phyloP scores from a whole-genome alignment of 805 yeast species.

The Lipomyces japonicus region DNA sequence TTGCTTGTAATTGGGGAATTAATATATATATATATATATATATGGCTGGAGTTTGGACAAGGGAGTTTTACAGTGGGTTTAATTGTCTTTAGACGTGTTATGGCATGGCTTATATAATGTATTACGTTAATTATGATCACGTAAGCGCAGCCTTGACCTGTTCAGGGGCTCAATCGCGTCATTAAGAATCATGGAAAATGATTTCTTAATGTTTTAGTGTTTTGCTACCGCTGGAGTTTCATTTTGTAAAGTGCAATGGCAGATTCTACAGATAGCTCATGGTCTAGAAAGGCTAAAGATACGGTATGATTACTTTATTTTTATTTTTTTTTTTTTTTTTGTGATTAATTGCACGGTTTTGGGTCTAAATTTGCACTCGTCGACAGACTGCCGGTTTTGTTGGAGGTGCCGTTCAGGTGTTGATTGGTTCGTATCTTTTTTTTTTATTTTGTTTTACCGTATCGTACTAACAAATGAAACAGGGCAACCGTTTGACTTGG shows the following conservation, averaged over 20 bases:
- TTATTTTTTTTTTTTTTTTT: constrained; percentile 37
- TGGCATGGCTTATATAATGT: background rate
- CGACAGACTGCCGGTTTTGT: constrained; percentile 47
- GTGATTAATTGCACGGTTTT: background rate
- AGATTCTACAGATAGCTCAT: constrained; percentile 19
- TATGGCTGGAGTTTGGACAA: too few relatives aligned
- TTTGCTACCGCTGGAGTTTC: too few relatives aligned
- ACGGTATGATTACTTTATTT: constrained; percentile 33
- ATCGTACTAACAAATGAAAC: too few relatives aligned
- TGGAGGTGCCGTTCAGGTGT: constrained; percentile 54
- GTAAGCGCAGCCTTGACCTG: background rate
- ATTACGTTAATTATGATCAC: background rate
- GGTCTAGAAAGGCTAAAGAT: constrained; percentile 48
- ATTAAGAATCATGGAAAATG: too few relatives aligned
- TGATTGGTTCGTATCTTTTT: constrained; percentile 52
- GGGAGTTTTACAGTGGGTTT: background rate
- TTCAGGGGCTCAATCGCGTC: too few relatives aligned
- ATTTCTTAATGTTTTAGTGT: too few relatives aligned
- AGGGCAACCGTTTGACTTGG: constrained; percentile 42
- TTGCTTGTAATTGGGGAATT: too few relatives aligned
- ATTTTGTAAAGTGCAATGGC: constrained; percentile 12
- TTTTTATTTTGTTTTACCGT: too few relatives aligned
- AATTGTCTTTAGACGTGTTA: background rate
- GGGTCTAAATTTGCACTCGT: constrained; percentile 14
- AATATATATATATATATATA: too few relatives aligned